Base-by-base conservation (phyloP, 768 basidiomycete species). In the Artomyces pyxidatus region DNA sequence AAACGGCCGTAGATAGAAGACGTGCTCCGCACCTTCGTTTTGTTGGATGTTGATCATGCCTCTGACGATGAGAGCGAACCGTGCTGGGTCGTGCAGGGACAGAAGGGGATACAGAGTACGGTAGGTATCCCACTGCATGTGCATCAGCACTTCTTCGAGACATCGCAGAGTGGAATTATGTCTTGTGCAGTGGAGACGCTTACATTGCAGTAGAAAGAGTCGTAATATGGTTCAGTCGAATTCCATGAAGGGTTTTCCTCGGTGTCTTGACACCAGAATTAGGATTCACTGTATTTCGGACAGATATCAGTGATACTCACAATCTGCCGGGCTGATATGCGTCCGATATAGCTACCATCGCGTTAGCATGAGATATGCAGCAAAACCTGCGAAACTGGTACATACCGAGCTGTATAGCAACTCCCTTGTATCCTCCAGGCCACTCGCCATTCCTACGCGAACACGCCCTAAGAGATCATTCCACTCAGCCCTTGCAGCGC, bases 181-280 rank as follows among this genome's bases (percentile, higher is more conserved):
- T n/a, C n/a, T n/a, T n/a, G n/a, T n/a, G n/a, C n/a, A n/a, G 32
- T 45, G n/a, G 43, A 26, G 22, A 7, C 10, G 55, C 74, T 17
- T 52, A 80, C 81, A 48, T 83, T 83, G 64, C 81, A 84, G 52
- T 84, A 83, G 45, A 81, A 71, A 0, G 80, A 80, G 59, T 84
- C 81, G 48, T 71, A 83, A 52, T 84, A 84, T 1, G 81, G 81
- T 53, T 82, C 81, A 0, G 70, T 70, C 0, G 81, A 83, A 43
- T 72, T 71, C 81, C 80, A 83, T 43, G 69, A 70, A 0, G 80
- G 77, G 50, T 82, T 82, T 61, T 84, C 81, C 19, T 76, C 80
- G 3, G 76, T 77, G 57, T 82, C 80, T 81, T 46, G 22, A 23
- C 39, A 29, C 38, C 45, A 29, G 45, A 35, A 26, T 9, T 23